Evolutionary conservation across 2,329 filamentous ascomycete genomes (phyloP), one percentile per base, ranked within the genome.

Genomic region (Pleurostoma richardsiae): DNA sequence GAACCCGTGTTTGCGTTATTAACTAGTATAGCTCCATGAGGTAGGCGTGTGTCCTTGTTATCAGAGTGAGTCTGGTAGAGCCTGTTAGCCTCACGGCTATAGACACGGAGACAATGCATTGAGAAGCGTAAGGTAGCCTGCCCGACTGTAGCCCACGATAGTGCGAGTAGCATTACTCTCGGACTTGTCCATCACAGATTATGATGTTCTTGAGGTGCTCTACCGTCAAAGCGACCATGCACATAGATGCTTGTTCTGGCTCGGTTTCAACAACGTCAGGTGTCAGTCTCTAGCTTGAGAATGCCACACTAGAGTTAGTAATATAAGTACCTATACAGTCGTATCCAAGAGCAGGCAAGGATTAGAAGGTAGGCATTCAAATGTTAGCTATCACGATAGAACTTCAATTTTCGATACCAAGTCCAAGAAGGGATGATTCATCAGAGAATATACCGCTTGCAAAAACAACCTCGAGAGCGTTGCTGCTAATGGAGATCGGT

Each of bases 131-230:
- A 41, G 19, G 4, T 6, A 26, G 30, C 68, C 57, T 55, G 74
- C 72, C 76, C 74, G 27, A 72, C 69, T n/a, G 73, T 72, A 33
- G 73, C 77, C 44, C 76, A 80, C 0, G 70, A 68, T 1, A 79
- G 56, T 1, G 75, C 77, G 1, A 79, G 55, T 0, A 80, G 61
- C 45, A 77, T 65, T 4, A 79, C 69, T 0, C 60, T 61, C 60
- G 52, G 79, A 77, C 4, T 46, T 56, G 0, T 71, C 52, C 0
- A 79, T 52, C 0, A 71, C 66, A 0, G 49, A 40, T 5, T 70
- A 3, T 76, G 59, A 1, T 74, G 66, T 2, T 61, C 66, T 8
- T 69, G 67, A 0, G 64, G 62, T 0, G 73, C 64, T 30, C 67
- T 71, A 2, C 74, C 74, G 46, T 80, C 76, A 41, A 76, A 73